Evolutionary conservation across 345 rosid species (phyloP), one percentile per base, ranked within the genome.

Genomic region (Anacardium occidentale): DNA sequence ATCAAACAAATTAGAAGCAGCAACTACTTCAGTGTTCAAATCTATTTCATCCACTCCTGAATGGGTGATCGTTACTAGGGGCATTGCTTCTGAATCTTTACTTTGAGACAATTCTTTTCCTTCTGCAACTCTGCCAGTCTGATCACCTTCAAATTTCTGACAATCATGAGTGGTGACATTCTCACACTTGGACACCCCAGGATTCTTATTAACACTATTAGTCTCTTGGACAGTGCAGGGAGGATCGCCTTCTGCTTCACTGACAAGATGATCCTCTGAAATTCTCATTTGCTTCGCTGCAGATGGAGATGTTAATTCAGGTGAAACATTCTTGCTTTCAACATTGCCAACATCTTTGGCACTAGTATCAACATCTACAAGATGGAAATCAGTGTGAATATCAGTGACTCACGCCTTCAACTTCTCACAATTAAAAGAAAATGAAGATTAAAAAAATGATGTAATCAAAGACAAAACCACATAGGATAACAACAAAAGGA

Each of bases 321-420:
- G 64, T 61, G 62, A 44, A 59, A 55, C 61, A 7, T 54, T 69
- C n/a, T 45, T 56, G 54, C 48, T 52, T 76, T 75, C 73, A 58
- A 22, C 65, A 48, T 52, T 64, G 73, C 65, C 69, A 14, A 52
- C 66, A 56, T 69, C 57, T 55, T 14, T 34, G 14, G 24, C 47
- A 5, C 20, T 64, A 26, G n/a, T 64, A 74, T 47, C 74, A 71
- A 22, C 61, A 7, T 74, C 84, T 81, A 72, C 65, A 76, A 34
- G 74, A 76, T 26, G 40, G 20, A 72, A 21, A 67, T 12, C 29
- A 68, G 25, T 62, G 50, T 26, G 24, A 20, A 69, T 22, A 78
- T 58, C 51, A 81, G 62, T 40, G 71, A 66, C 26, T 26, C 53
- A 67, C 58, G 20, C 66, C 66, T 71, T 64, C 55, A 20, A 29